A percentile compares a stretch with the other conserved stretches of the same genome.
Conservation (phyloP, 225 moss, liverwort and hornwort species). For the Lunularia cruciata region DNA sequence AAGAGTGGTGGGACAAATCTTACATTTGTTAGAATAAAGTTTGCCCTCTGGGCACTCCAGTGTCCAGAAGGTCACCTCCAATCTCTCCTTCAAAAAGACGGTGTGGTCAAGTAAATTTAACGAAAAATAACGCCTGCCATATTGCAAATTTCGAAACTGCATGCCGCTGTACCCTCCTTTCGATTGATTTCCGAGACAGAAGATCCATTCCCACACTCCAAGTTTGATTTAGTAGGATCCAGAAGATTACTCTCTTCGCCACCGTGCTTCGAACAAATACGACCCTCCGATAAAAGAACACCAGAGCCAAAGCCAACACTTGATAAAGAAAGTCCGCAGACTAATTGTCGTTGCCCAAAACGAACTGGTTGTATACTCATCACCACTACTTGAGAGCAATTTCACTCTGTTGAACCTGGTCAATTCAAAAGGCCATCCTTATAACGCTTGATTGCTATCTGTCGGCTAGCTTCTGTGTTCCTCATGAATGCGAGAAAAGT, state of each 20-base stretch:
- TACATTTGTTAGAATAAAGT: constrained; percentile 7
- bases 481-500: background rate
- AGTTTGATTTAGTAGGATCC: background rate
- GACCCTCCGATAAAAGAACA: background rate
- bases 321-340: background rate
- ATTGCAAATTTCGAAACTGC: constrained; percentile 1
- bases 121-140: background rate
- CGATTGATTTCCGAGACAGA: background rate
- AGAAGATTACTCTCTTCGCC: background rate
- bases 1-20: background rate
- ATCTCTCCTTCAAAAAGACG: background rate
- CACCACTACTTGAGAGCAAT: background rate
- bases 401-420: background rate
- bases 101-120: background rate
- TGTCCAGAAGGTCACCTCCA: constrained; percentile 17
- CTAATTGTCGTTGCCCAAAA: constrained; percentile 1
- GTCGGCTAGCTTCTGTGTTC: background rate
- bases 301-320: background rate
- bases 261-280: background rate
- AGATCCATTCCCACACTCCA: background rate
- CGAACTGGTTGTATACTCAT: constrained; percentile 3
- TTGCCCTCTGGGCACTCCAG: background rate
- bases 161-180: constrained; percentile 7
- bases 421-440: background rate
- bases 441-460: background rate